Conservation (phyloP, 495 filamentous ascomycete species). For the Lasiosphaeria ovina region DNA sequence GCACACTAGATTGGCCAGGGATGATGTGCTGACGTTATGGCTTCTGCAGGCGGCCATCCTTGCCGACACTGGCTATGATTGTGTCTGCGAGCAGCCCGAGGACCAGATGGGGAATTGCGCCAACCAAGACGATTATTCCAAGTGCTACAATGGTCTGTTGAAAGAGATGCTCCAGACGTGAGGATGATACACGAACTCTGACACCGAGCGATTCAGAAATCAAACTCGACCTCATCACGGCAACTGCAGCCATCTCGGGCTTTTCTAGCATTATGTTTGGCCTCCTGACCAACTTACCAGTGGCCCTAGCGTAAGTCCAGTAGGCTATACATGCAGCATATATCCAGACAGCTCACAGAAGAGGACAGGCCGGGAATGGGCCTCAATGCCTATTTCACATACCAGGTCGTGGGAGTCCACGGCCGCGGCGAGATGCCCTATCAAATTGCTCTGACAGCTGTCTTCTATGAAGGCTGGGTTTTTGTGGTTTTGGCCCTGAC, state of each 20-base stretch:
- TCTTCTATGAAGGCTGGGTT: conserved; percentile 75
- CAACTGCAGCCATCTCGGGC: conserved; percentile 69
- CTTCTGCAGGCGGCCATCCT: conserved; percentile 48
- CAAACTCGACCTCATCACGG: conserved; percentile 73
- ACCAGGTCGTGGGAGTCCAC: conserved; percentile 74
- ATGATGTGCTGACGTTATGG: conserved; percentile 17
- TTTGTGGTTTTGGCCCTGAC: conserved; percentile 64
- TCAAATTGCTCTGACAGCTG: conserved; percentile 69
- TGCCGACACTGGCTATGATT: conserved; percentile 65
- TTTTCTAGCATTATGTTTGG: conserved; percentile 50
- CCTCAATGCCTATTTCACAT: conserved; percentile 83
- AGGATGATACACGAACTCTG: neutral
- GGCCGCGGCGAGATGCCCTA: conserved; percentile 68
- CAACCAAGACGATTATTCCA: conserved; percentile 56
- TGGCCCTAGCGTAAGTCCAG: conserved; percentile 54
- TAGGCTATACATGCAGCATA: no score
- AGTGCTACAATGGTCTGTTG: conserved; percentile 29
- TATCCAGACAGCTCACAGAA: conserved; percentile 20
- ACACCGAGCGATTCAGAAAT: conserved; percentile 42
- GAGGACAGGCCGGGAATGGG: conserved; percentile 66
- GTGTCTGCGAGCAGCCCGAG: conserved; percentile 54
- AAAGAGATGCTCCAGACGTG: neutral
- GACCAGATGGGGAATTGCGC: conserved; percentile 21
- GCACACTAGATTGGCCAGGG: no score
- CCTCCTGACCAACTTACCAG: conserved; percentile 54